phyloP scores from a whole-genome alignment of 179 eudicot species.

The Silene coronaria region DNA sequence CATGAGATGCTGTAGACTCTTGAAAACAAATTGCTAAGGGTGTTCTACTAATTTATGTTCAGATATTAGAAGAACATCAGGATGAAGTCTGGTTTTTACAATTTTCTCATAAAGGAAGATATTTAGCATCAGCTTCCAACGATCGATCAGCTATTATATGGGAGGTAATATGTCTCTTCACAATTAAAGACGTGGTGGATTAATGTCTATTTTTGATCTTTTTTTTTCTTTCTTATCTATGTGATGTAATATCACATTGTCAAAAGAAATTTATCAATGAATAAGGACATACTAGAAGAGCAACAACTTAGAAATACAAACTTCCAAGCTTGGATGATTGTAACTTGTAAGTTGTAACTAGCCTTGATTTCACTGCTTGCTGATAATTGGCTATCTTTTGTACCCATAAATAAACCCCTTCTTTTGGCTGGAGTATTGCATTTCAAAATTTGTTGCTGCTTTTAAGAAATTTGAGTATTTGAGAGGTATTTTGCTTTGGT shows the following conservation, averaged over 20 bases:
- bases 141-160: constrained; percentile 62
- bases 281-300: neutral
- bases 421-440: neutral
- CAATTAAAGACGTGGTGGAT: neutral
- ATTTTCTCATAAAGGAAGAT: constrained; percentile 64
- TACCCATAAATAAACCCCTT: neutral
- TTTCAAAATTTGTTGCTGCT: neutral
- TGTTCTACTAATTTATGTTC: constrained; percentile 22
- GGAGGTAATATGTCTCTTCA: constrained; percentile 46
- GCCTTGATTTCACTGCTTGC: neutral
- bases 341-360: neutral
- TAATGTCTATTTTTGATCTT: neutral
- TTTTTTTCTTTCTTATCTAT: neutral
- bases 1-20: constrained; percentile 7
- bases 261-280: neutral
- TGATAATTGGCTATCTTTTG: neutral
- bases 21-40: constrained; percentile 4
- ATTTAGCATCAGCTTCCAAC: constrained; percentile 67
- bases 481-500: neutral
- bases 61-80: constrained; percentile 54
- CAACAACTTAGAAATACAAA: neutral
- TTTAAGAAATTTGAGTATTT: neutral
- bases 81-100: constrained; percentile 73
- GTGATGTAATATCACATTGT: neutral
- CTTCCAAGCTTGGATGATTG: neutral